phyloP scores from a whole-genome alignment of 148 eudicot genomes.

The Vaccinium vitisidaea region DNA sequence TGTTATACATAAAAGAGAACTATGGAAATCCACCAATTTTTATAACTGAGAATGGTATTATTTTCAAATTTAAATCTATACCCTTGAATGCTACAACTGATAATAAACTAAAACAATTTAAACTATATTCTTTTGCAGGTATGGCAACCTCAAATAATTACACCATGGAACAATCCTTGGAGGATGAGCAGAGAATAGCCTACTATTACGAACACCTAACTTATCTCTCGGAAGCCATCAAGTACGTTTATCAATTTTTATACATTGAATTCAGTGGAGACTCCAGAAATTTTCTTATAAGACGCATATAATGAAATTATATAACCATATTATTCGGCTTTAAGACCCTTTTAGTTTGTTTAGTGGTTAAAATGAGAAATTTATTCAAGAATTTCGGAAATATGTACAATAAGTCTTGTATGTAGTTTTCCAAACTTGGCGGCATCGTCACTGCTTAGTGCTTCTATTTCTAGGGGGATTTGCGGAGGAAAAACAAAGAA shows the following conservation, averaged over 20 bases:
- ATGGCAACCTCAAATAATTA: not conserved
- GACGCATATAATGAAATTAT: too few species aligned
- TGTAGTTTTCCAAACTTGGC: too few species aligned
- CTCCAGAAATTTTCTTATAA: too few species aligned
- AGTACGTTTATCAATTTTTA: not conserved
- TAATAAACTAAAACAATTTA: not conserved
- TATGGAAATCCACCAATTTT: slow-evolving; percentile 17
- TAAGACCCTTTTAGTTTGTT: too few species aligned
- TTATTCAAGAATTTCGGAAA: too few species aligned
- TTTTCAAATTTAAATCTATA: not conserved
- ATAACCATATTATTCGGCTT: too few species aligned
- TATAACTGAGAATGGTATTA: slow-evolving; percentile 17
- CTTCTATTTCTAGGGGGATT: not conserved
- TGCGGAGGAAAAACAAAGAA: too few species aligned
- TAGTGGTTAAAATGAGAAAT: too few species aligned
- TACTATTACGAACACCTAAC: slow-evolving; percentile 9
- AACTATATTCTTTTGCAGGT: not conserved
- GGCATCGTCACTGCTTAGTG: too few species aligned
- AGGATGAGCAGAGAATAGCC: slow-evolving; percentile 10
- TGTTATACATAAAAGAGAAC: slow-evolving; percentile 12
- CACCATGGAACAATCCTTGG: not conserved
- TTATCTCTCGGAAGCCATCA: slow-evolving; percentile 10
- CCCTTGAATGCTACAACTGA: too few species aligned
- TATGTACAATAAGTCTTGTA: too few species aligned
- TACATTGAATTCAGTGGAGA: too few species aligned